Base-by-base conservation (phyloP, 169 alveolate genomes). In the Plasmodium gallinaceum region DNA sequence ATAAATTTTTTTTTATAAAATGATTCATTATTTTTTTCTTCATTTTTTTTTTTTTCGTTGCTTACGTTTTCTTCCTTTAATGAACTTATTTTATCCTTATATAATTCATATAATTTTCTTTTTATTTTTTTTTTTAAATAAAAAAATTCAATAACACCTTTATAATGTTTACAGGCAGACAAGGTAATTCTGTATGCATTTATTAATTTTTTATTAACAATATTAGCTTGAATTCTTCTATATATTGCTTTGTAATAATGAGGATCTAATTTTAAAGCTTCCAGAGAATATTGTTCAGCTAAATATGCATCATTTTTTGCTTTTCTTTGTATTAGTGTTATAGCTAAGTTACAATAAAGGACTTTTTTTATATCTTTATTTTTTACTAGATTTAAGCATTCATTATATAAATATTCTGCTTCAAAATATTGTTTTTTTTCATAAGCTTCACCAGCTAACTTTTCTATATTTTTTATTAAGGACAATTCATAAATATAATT, bases 201-300 rank as follows among this genome's bases (percentile, higher is more conserved):
- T 7, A 71, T 22, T 42, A 71, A 52, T 71, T 54, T 71, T 5
- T 71, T 71, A 37, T 71, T 71, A 22, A 71, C 48, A 54, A 71
- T 48, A 54, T 71, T 71, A 0, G 85, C 85, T 42, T 71, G 85
- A 51, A 71, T 71, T 71, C 85, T 71, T 71, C 85, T 71, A 54
- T 71, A 71, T 48, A 71, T 42, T 24, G 85, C 85, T 54, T 71
- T 71, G 32, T 71, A 71, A 52, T 71, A 71, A 54, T 3, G 2
- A 4, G 85, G 85, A 32, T 71, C 85, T 51, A 71, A 71, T 51
- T 54, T 71, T 48, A 71, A 54, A 24, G 85, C 85, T 71, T 71
- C 85, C 26, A 71, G 16, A 2, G 85, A 65, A 71, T 71, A 71
- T 7, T 14, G 37, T 37, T 71, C 85, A 51, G 85, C 85, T 48